Evolutionary conservation across 2,329 filamentous ascomycete genomes (phyloP).

Genomic region (Colletotrichum truncatum): DNA sequence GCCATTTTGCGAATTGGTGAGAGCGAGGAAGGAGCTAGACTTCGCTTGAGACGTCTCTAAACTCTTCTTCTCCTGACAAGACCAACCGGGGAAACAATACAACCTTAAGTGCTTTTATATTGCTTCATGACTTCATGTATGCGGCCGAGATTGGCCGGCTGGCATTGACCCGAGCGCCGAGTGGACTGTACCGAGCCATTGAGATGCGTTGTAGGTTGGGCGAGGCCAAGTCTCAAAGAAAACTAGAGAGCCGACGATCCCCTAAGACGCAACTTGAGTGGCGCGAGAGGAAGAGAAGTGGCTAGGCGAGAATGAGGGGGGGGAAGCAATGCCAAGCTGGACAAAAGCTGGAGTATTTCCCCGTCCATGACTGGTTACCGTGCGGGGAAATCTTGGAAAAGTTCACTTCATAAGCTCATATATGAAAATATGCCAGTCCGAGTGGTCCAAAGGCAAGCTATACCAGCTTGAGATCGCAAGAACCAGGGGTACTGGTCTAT

Average conservation of each 20-base stretch:
- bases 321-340: conserved; percentile 7
- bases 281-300: neutral
- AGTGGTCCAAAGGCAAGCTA: too few relatives aligned
- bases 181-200: conserved; percentile 21
- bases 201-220: conserved; percentile 6
- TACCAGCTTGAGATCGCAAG: neutral
- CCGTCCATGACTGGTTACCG: neutral
- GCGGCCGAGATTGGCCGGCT: conserved; percentile 12
- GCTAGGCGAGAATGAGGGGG: conserved; percentile 3
- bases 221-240: conserved; percentile 11
- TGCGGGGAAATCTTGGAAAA: conserved; percentile 21
- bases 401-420: conserved; percentile 9
- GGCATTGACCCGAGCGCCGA: conserved; percentile 24
- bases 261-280: neutral
- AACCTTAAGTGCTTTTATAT: conserved; percentile 11
- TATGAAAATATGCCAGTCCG: conserved; percentile 4
- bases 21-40: neutral
- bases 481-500: neutral
- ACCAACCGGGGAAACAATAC: neutral
- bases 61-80: neutral
- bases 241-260: neutral
- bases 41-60: neutral
- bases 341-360: conserved; percentile 7
- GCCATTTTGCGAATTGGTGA: conserved; percentile 5
- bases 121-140: conserved; percentile 3